These are phyloP conservation scores for Triticum turgidum DNA, from an alignment of 176 grass and related monocot genomes.

Conservation along the genomic window DNA sequence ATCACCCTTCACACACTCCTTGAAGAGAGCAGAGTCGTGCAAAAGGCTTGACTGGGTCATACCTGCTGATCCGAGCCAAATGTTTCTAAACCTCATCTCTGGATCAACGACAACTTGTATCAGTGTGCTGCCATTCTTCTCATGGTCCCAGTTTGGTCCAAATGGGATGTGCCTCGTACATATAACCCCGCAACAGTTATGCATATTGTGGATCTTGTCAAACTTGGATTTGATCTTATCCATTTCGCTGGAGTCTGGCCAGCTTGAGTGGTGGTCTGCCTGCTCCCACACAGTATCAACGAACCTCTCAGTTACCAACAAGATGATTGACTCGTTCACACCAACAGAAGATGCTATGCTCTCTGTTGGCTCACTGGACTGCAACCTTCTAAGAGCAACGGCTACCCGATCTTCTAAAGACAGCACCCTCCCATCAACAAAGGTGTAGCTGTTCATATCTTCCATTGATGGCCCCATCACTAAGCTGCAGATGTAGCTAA, in stretches of 20 bases:
- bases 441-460: neutral
- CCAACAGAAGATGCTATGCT: neutral
- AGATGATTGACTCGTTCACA: slow-evolving; percentile 49
- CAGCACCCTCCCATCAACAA: neutral
- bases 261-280: slow-evolving; percentile 28
- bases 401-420: slow-evolving; percentile 47
- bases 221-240: slow-evolving; percentile 43
- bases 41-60: neutral
- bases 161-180: slow-evolving; percentile 43
- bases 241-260: slow-evolving; percentile 40
- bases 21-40: neutral
- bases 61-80: neutral
- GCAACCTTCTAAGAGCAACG: neutral
- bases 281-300: slow-evolving; percentile 39
- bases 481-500: neutral
- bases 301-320: slow-evolving; percentile 55
- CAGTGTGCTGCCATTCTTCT: rapidly evolving
- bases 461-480: neutral
- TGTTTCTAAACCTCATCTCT: neutral
- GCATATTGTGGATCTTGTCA: slow-evolving; percentile 45
- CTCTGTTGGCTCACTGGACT: neutral
- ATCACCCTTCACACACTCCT: neutral
- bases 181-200: slow-evolving; percentile 66
- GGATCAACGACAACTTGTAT: neutral
- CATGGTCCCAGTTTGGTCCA: neutral